Conservation (phyloP, 176 grass and related monocot genomes). For the Lolium perenne region DNA sequence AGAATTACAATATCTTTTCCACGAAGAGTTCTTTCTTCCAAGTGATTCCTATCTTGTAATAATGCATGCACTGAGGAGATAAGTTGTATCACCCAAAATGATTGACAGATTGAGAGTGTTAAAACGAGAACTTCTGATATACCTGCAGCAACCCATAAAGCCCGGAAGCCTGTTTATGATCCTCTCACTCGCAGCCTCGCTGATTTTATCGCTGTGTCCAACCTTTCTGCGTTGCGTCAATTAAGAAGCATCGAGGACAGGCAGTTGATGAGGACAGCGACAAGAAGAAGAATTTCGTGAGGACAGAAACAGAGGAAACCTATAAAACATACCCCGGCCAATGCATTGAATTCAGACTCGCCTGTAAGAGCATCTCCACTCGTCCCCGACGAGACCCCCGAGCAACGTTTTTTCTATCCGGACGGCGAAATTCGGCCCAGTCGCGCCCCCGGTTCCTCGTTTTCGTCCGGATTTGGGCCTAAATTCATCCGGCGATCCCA, state of each 20-base stretch:
- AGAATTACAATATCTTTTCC: too few species aligned
- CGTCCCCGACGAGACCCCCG: too few species aligned
- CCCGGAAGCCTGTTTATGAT: not conserved
- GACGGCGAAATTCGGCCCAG: too few species aligned
- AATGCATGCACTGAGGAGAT: not conserved
- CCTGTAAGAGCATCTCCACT: too few species aligned
- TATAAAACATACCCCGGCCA: slow-evolving; percentile 16
- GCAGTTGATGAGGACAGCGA: slow-evolving; percentile 16
- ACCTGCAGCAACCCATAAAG: slow-evolving; percentile 33
- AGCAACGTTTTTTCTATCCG: too few species aligned
- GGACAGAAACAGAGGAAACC: slow-evolving; percentile 18
- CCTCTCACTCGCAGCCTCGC: not conserved
- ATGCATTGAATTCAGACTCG: slow-evolving; percentile 36
- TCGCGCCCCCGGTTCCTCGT: too few species aligned
- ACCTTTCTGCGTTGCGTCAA: slow-evolving; percentile 10
- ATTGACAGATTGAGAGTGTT: not conserved
- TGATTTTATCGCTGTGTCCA: slow-evolving; percentile 25
- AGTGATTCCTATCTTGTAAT: not conserved
- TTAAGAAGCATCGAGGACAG: slow-evolving; percentile 28
- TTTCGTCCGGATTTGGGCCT: too few species aligned
- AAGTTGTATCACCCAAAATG: not conserved
- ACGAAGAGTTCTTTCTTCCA: not conserved
- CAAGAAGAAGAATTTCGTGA: slow-evolving; percentile 4
- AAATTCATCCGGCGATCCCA: too few species aligned
- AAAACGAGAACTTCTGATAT: not conserved